Base-by-base conservation (phyloP, 2,329 filamentous ascomycete species). In the Fusarium torreyae region DNA sequence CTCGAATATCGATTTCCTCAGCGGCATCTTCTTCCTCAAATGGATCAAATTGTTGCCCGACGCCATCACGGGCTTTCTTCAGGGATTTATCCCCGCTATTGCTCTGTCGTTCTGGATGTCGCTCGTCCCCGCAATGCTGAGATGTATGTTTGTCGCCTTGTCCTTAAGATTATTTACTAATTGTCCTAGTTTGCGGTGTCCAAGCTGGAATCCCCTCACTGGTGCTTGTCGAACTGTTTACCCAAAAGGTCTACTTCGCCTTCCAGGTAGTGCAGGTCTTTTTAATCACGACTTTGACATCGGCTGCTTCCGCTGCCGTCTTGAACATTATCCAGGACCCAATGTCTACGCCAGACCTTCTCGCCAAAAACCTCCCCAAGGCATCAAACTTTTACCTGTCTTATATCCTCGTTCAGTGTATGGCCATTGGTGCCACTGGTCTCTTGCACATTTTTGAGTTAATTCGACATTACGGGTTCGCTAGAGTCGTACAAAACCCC, bases 221-320 rank as follows among this genome's bases (percentile, higher is more conserved):
- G 8, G 91, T 94, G 2, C 87, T 91, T 13, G 90, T 97, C 17
- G 96, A 99, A 79, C 84, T 98, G 10, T 94, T 94, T 61, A 94
- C 93, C 0, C 94, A 98, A 77, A 96, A 94, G 75, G 92, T 89
- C 72, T 98, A 97, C 84, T 99, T 97, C 75, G 89, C 87, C 45
- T 97, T 97, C 82, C 93, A 96, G 78, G 89, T 98, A 43, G 86
- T 98, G 20, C 94, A 98, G 77, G 93, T 97, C 44, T 98, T 98
- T 82, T 82, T 98, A 59, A 89, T 98, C 49, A 90, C 93, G 0
- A 97, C 95, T 0, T 71, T 98, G 31, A 88, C 92, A 3, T 95
- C 94, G 17, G 91, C 94, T 2, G 94, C 94, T 11, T 89, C 93
- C 5, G 87, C 91, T 8, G 89, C 93, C 0, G 85, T 89, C 3